Percentiles rank a stretch among this genome's conserved stretches.
Conservation (phyloP, 768 basidiomycete species). For the Ramaria rubella region DNA sequence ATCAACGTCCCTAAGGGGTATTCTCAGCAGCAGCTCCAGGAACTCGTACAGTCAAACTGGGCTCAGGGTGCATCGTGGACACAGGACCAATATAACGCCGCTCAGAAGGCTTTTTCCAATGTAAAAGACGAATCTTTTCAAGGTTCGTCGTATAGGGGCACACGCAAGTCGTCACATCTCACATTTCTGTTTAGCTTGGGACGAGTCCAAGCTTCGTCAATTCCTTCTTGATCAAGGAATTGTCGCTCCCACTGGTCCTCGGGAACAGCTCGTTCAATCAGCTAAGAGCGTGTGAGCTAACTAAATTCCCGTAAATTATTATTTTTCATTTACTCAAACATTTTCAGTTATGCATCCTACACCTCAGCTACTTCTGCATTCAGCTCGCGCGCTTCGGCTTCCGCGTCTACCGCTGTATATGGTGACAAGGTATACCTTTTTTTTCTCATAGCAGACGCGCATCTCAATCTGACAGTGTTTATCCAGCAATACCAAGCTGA, state of each 20-base stretch:
- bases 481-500: conserved; percentile 18
- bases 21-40: conserved; percentile 33
- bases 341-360: conserved; percentile 51
- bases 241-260: conserved; percentile 70
- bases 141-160: no score
- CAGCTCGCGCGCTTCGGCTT: conserved; percentile 45
- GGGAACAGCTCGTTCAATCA: conserved; percentile 71
- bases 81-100: conserved; percentile 53
- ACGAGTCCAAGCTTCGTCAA: conserved; percentile 72
- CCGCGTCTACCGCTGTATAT: conserved; percentile 44
- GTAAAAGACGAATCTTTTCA: conserved; percentile 18
- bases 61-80: conserved; percentile 41
- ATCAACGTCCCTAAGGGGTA: conserved; percentile 46
- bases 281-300: conserved; percentile 42
- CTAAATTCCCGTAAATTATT: not conserved
- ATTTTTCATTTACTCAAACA: not conserved
- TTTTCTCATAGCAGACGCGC: conserved; percentile 29
- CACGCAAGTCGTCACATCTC: no score
- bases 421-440: conserved; percentile 37
- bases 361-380: conserved; percentile 53
- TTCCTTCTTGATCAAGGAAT: conserved; percentile 86
- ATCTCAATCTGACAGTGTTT: conserved; percentile 25
- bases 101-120: conserved; percentile 56
- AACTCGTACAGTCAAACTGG: conserved; percentile 62
- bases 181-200: conserved; percentile 63